phyloP scores from a whole-genome alignment of 345 rosid genomes.

The Acer campestre region DNA sequence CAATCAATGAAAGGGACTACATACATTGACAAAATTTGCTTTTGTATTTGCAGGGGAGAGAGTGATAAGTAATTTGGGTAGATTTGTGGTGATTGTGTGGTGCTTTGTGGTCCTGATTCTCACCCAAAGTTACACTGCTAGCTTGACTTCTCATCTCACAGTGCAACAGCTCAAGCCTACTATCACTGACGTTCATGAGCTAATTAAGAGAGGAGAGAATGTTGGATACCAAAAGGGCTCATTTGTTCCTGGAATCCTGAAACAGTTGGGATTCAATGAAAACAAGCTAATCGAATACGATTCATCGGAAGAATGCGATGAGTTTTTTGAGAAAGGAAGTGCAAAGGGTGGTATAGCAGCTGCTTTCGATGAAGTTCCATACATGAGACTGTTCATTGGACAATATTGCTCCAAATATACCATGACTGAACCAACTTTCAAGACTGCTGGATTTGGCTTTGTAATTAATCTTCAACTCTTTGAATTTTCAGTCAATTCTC shows the following conservation, averaged over 20 bases:
- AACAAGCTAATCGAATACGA: slow-evolving; percentile 15
- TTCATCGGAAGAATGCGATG: slow-evolving; percentile 31
- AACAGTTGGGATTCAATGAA: slow-evolving; percentile 23
- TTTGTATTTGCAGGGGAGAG: slow-evolving; percentile 56
- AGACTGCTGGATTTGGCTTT: slow-evolving; percentile 47
- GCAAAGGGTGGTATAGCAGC: slow-evolving; percentile 43
- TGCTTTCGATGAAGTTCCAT: slow-evolving; percentile 41
- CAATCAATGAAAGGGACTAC: background rate
- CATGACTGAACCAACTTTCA: slow-evolving; percentile 37
- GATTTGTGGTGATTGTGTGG: slow-evolving; percentile 60
- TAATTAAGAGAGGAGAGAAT: slow-evolving; percentile 34
- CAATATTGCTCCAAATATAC: slow-evolving; percentile 40
- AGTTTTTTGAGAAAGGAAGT: slow-evolving; percentile 37
- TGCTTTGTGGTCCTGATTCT: slow-evolving; percentile 66
- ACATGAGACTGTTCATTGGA: slow-evolving; percentile 37
- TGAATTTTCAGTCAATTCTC: background rate
- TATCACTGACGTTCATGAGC: slow-evolving; percentile 37
- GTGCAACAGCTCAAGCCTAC: slow-evolving; percentile 57
- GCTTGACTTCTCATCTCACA: slow-evolving; percentile 58
- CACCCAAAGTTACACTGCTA: slow-evolving; percentile 78
- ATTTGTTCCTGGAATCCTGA: slow-evolving; percentile 40
- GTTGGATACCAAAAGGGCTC: slow-evolving; percentile 52
- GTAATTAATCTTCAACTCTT: slow-evolving; percentile 27
- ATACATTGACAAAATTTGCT: background rate
- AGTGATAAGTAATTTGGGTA: slow-evolving; percentile 49